Conservation (phyloP, 441 rosid species). For the Hura crepitans region DNA sequence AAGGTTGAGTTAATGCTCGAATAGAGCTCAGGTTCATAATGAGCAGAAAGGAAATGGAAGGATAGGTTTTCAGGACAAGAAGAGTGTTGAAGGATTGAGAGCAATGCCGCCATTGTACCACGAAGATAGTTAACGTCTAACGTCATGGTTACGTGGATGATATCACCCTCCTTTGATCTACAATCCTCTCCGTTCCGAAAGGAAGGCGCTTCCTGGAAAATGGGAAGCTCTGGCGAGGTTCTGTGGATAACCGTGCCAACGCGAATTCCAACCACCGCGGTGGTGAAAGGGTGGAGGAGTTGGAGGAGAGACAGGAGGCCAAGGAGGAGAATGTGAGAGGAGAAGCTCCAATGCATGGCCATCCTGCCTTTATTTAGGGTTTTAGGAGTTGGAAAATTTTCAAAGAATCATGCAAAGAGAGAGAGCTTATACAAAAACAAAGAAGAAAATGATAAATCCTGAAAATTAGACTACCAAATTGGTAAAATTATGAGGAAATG, state of each 20-base stretch:
- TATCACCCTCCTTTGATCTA: slow-evolving; percentile 23
- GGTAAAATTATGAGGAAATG: slow-evolving; percentile 18
- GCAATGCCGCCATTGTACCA: slow-evolving; percentile 79
- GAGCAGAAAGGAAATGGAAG: slow-evolving; percentile 62
- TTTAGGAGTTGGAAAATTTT: background rate
- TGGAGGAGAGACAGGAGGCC: slow-evolving; percentile 69
- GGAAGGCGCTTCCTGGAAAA: slow-evolving; percentile 60
- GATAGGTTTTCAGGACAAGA: slow-evolving; percentile 65
- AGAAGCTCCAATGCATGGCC: slow-evolving; percentile 52
- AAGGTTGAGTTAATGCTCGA: slow-evolving; percentile 54
- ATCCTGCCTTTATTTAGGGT: slow-evolving; percentile 36
- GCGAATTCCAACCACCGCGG: slow-evolving; percentile 31
- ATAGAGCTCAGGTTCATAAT: slow-evolving; percentile 40
- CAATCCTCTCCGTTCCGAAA: slow-evolving; percentile 55
- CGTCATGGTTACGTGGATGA: slow-evolving; percentile 67
- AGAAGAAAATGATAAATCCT: background rate
- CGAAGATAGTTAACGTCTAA: slow-evolving; percentile 70
- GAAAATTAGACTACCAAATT: background rate
- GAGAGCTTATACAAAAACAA: background rate
- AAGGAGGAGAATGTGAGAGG: slow-evolving; percentile 28
- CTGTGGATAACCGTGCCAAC: slow-evolving; percentile 32
- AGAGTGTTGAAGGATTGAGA: slow-evolving; percentile 63
- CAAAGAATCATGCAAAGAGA: background rate
- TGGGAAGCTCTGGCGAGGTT: slow-evolving; percentile 37
- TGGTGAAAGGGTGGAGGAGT: slow-evolving; percentile 29